Evolutionary conservation across 2,329 filamentous ascomycete species (phyloP), one percentile per base, ranked within the genome.

Genomic region (Pseudopyrenochaeta lycopersici): DNA sequence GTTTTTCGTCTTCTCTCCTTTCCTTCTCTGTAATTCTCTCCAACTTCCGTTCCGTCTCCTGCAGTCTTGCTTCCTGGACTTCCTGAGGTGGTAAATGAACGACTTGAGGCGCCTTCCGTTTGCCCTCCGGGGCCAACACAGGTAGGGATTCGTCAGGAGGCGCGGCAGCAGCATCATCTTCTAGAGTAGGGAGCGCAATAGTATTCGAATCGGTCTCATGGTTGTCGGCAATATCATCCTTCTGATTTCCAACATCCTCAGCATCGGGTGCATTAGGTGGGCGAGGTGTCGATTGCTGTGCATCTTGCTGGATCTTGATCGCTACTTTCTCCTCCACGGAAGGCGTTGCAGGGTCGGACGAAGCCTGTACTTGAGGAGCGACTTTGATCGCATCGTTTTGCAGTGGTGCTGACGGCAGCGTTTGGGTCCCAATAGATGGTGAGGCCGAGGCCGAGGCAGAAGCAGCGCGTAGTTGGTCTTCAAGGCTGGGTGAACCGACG

Each of bases 41-140:
- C 56, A 76, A 63, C 15, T 68, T 78, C 14, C 62, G 68, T 46
- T 78, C 72, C 36, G 74, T 77, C 58, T 81, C 76, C 45, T 75
- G 74, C 44, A 81, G 58, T 38, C 74, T 74, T 60, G 77, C 71
- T 67, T 84, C 81, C 62, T 84, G 82, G 3, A 77, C 76, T 56
- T 83, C 80, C 60, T 81, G 74, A 3, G 82, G 73, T 14, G 82
- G 81, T 32, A 84, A 65, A 63, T 83, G 82, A 23, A 81, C 53
- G 61, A 76, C 70, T 64, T 79, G 56, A 56, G 76, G 63, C 29
- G 60, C 46, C 49, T 58, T 70, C 10, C 56, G 52, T 30, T 62
- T 57, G 33, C 51, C 50, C n/a, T 61, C 57, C 2, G 45, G 42
- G 14, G 36, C 44, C 10, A 38, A 12, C 12, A 29, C 35, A 39